Evolutionary conservation across 2,329 filamentous ascomycete genomes (phyloP).

Genomic region (Fusarium compactum): DNA sequence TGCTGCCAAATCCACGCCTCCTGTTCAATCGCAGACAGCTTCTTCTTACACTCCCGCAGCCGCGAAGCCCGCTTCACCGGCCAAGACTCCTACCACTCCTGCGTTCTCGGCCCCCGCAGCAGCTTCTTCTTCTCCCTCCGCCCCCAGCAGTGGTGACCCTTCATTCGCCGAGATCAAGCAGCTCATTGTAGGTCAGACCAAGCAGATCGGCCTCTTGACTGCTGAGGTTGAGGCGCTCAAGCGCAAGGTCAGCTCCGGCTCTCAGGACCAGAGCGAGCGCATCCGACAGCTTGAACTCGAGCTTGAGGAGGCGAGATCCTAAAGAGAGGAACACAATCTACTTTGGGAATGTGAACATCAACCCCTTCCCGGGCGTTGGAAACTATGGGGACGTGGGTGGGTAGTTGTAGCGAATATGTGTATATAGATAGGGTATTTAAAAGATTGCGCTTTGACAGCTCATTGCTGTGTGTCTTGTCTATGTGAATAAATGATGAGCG

Average conservation of each 20-base stretch:
- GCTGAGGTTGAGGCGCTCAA: conserved; percentile 84
- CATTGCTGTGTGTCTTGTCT: not conserved
- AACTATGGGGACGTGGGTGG: conserved; percentile 25
- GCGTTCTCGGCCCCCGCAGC: conserved; percentile 50
- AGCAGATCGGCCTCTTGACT: conserved; percentile 77
- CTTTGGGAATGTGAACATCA: conserved; percentile 9
- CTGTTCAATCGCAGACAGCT: conserved; percentile 43
- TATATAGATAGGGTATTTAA: conserved; percentile 46
- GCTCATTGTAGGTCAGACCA: conserved; percentile 80
- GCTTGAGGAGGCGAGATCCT: conserved; percentile 73
- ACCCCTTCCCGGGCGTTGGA: conserved; percentile 20
- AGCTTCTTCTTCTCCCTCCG: conserved; percentile 47
- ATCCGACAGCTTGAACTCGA: conserved; percentile 76
- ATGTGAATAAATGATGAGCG: not conserved
- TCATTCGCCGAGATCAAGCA: conserved; percentile 82
- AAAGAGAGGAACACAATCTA: conserved; percentile 26
- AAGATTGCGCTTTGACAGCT: conserved; percentile 43
- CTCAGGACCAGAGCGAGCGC: conserved; percentile 74
- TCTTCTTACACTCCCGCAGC: conserved; percentile 40
- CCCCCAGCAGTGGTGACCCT: conserved; percentile 64
- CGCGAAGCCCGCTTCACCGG: conserved; percentile 52
- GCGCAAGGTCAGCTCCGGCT: conserved; percentile 71
- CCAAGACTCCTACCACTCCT: conserved; percentile 45
- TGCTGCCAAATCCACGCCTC: conserved; percentile 58
- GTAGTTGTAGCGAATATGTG: conserved; percentile 43